Conservation (phyloP, 75 land plant species). For the Adiantum capillusveneris region DNA sequence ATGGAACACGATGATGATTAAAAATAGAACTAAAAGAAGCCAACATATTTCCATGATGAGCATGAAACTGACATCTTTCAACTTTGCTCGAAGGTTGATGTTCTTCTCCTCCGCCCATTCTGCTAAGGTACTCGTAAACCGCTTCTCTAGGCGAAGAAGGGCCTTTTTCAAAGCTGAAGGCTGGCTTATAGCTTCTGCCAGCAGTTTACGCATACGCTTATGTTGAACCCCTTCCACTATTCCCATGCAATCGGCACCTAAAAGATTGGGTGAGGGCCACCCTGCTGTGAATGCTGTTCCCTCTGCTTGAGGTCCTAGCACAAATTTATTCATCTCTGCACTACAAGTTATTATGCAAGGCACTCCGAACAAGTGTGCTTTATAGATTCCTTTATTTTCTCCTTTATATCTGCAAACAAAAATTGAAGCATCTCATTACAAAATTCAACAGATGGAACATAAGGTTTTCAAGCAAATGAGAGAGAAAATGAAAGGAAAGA, state of each 20-base stretch:
- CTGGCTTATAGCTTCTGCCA: neutral
- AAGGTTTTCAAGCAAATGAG: too few species aligned
- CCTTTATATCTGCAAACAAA: too few species aligned
- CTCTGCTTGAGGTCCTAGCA: neutral
- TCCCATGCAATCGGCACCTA: neutral
- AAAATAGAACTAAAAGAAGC: too few species aligned
- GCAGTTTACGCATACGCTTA: neutral
- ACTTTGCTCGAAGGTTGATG: constrained; percentile 10
- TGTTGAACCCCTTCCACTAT: neutral
- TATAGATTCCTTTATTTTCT: neutral
- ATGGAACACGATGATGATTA: too few species aligned
- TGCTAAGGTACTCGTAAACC: neutral
- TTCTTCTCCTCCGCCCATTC: neutral
- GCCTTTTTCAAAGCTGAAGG: neutral
- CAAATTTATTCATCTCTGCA: neutral
- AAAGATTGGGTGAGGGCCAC: neutral
- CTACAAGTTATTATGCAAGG: neutral
- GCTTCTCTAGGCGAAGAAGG: neutral
- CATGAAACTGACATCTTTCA: too few species aligned
- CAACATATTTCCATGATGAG: too few species aligned
- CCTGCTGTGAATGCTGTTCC: neutral
- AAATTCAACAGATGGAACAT: too few species aligned
- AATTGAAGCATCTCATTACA: too few species aligned
- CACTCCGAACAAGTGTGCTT: neutral
- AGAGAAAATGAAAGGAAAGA: too few species aligned